These are phyloP conservation scores for Rhododendron kiyosumense DNA, from an alignment of 148 eudicot species.

Conservation along the genomic window DNA sequence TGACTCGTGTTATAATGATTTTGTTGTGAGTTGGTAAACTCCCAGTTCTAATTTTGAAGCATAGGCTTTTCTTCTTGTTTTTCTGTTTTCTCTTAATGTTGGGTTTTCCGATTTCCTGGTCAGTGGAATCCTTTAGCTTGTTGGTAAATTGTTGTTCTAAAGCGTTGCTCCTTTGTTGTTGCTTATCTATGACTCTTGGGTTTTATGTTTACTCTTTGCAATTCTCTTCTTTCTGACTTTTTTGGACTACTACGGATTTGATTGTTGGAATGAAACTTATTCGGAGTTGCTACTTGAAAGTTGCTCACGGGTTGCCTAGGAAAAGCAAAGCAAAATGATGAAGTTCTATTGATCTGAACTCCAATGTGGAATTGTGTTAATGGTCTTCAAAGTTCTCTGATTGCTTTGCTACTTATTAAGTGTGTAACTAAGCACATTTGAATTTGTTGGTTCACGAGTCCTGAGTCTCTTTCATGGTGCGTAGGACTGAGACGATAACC, in stretches of 20 bases:
- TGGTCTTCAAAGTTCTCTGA: slow-evolving; percentile 18
- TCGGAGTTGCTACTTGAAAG: background rate
- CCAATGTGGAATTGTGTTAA: slow-evolving; percentile 2
- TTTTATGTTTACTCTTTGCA: background rate
- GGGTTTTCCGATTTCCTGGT: background rate
- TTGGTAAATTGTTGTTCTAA: background rate
- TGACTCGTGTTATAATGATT: background rate
- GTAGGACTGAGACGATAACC: background rate
- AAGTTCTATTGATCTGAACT: slow-evolving; percentile 8
- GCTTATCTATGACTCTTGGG: background rate
- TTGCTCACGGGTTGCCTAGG: background rate
- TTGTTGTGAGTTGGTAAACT: background rate
- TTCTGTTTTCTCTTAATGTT: background rate
- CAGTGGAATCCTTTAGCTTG: background rate
- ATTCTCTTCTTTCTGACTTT: background rate
- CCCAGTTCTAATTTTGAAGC: background rate
- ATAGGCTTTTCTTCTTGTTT: background rate
- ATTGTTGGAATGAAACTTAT: background rate
- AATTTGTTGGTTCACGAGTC: background rate
- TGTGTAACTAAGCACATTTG: too few relatives aligned
- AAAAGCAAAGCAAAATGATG: slow-evolving; percentile 8
- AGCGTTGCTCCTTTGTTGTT: background rate
- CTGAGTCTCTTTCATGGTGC: background rate
- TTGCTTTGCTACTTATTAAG: background rate
- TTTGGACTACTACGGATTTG: background rate